Evolutionary conservation across 2,329 filamentous ascomycete species (phyloP), one percentile per base, ranked within the genome.

Genomic region (Diaporthe citriasiana): DNA sequence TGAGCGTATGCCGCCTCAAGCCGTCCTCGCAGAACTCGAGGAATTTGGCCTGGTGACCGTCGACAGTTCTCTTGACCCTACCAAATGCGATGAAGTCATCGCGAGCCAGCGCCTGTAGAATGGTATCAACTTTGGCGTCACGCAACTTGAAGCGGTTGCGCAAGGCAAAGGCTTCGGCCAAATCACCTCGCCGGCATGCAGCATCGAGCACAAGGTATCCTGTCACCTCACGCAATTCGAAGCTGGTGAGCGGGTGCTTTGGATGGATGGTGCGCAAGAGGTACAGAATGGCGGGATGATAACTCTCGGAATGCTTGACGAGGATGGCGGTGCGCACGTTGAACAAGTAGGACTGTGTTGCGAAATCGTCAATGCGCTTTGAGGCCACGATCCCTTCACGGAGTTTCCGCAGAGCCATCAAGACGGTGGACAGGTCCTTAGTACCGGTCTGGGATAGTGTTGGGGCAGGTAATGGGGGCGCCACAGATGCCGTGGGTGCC

Each of bases 301-400:
- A 99, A 1, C 95, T 95, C 78, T 97, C 94, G 78, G 93, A 93
- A 78, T 97, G 93, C 76, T 92, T 91, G 73, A 93, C 91, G 45
- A 98, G 89, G 76, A 99, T 92, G 33, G 94, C 92, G 35, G 95
- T 88, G 71, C 95, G 93, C 78, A 97, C 94, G 79, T 94, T 95
- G 86, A 98, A 98, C 76, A 97, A 91, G 83, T 98, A 98, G 22
- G 92, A 94, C 78, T 95, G 92, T n/a, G 93, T 91, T 1, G 96
- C 92, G 83, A 99, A 99, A 70, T 90, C 87, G 80, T 98, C 94
- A 47, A 88, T 86, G 27, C 95, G 91, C 70, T 91, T 90, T 12
- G 93, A 92, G 17, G 94, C 94, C 3, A 97, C 90, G 63, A 98
- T 92, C 33, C 93, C 95, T 85, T 99, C 97, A 73, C 97, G 92